These are phyloP conservation scores for Aspergillus latus DNA, from an alignment of 2,329 filamentous ascomycete species.

Conservation along the genomic window DNA sequence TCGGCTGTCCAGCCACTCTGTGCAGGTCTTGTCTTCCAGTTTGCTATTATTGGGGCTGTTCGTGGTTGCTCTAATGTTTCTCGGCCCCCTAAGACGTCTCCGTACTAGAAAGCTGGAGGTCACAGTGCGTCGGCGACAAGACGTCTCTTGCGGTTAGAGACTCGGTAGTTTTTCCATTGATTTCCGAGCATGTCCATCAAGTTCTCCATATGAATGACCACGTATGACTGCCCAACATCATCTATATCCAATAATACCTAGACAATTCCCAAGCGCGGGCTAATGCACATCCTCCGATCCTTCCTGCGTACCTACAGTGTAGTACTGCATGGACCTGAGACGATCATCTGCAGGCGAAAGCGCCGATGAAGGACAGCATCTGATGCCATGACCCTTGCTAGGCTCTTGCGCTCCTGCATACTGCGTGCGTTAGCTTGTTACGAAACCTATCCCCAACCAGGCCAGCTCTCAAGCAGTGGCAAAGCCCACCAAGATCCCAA, in stretches of 20 bases:
- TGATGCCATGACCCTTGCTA: not conserved
- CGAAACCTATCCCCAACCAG: not conserved
- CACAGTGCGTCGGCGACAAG: not conserved
- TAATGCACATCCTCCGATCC: slow-evolving; percentile 4
- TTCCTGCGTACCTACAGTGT: not conserved
- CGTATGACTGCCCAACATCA: not conserved
- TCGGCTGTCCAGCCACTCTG: not conserved
- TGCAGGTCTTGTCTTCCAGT: not conserved
- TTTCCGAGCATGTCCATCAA: no score
- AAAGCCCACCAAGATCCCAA: not conserved
- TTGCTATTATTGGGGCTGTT: not conserved
- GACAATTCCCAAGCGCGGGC: not conserved
- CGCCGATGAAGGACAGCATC: not conserved
- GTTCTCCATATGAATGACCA: not conserved
- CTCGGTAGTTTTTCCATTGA: not conserved
- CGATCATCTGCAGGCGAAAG: slow-evolving; percentile 22
- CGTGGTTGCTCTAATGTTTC: not conserved
- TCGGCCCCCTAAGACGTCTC: not conserved
- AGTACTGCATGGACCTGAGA: slow-evolving; percentile 9
- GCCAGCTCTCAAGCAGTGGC: not conserved
- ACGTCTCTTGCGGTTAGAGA: not conserved
- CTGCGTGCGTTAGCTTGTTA: not conserved
- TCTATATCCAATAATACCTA: not conserved
- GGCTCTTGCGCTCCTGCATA: not conserved
- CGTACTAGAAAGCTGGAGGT: not conserved